Evolutionary conservation across 768 basidiomycete species (phyloP), one percentile per base, ranked within the genome.

Genomic region (Crucibulum laeve): DNA sequence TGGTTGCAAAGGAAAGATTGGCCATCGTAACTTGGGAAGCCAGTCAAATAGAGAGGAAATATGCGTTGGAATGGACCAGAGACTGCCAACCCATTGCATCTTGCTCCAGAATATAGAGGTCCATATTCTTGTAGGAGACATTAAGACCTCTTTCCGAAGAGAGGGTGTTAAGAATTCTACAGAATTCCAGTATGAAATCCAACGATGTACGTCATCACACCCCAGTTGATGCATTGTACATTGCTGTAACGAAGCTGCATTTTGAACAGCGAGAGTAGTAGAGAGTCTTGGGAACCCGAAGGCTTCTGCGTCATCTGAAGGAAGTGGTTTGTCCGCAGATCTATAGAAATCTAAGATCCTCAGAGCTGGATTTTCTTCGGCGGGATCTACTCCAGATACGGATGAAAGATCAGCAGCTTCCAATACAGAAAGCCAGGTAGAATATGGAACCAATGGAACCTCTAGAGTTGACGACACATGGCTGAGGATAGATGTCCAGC

Each of bases 401-500:
- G 5, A 5, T 14, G 38, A 44, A 3, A 38, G 22, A 8, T 40
- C 37, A 0, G 47, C 44, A 4, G 49, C 47, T 41, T 67, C 58
- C 15, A 68, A 42, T 2, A 45, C 43, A 19, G 42, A 33, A 13
- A 69, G 44, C 66, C 67, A 69, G 21, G 50, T 35, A 0, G 46
- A 7, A 40, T 64, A 69, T 4, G 58, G 50, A 7, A 67, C 60
- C 15, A 68, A 47, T n/a, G 59, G 57, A 3, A 62, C 45, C 4
- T 39, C 37, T n/a, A 68, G 52, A 0, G 38, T 38, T 5, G 52
- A 34, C 0, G 66, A 53, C 2, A 63, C 26, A 1, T 42, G 30
- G 4, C 23, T 32, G 7, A 62, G 40, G 6, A 64, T 40, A 21
- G 43, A 32, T 18, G 53, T 39, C 59, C 58, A 60, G n/a, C n/a